Evolutionary conservation across 2,329 filamentous ascomycete species (phyloP).

Genomic region (Ceratocystis huliohia): DNA sequence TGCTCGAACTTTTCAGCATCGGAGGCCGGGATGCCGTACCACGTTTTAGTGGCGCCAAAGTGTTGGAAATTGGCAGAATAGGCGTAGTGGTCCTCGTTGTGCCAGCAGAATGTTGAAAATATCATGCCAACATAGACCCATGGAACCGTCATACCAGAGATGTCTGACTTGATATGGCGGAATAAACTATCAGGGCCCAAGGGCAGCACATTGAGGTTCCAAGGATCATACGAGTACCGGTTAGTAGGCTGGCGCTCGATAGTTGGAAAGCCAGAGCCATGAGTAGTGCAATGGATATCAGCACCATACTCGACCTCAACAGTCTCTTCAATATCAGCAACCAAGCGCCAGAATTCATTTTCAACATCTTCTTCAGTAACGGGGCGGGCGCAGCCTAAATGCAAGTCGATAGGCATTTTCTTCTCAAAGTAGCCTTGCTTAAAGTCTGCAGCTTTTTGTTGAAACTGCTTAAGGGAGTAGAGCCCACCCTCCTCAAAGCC

Average conservation of each 20-base stretch:
- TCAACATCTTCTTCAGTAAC: conserved; percentile 94
- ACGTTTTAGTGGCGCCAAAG: conserved; percentile 95
- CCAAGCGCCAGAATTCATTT: conserved; percentile 89
- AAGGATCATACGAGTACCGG: conserved; percentile 76
- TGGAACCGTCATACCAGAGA: conserved; percentile 97
- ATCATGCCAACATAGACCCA: conserved; percentile 99
- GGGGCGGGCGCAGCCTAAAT: conserved; percentile 64
- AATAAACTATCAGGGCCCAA: conserved; percentile 87
- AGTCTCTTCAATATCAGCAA: conserved; percentile 85
- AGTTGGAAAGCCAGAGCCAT: conserved; percentile 92
- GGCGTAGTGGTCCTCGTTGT: conserved; percentile 95
- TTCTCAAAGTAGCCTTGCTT: conserved; percentile 87
- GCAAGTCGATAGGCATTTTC: conserved; percentile 77
- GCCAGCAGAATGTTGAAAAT: conserved; percentile 98
- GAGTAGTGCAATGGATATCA: conserved; percentile 94
- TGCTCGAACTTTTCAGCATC: conserved; percentile 91
- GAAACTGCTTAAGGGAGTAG: conserved; percentile 90
- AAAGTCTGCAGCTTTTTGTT: conserved; percentile 90
- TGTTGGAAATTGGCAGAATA: conserved; percentile 98
- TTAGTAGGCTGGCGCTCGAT: conserved; percentile 82
- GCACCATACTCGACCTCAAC: conserved; percentile 97
- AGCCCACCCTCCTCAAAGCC: conserved; percentile 94
- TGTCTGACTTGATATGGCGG: conserved; percentile 93
- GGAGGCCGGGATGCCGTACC: conserved; percentile 93
- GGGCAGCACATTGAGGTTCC: conserved; percentile 90